A percentile compares a stretch with the other conserved stretches of the same genome.
Evolutionary conservation across 2,329 filamentous ascomycete species (phyloP).

Genomic region (Pseudogymnoascus sp.): DNA sequence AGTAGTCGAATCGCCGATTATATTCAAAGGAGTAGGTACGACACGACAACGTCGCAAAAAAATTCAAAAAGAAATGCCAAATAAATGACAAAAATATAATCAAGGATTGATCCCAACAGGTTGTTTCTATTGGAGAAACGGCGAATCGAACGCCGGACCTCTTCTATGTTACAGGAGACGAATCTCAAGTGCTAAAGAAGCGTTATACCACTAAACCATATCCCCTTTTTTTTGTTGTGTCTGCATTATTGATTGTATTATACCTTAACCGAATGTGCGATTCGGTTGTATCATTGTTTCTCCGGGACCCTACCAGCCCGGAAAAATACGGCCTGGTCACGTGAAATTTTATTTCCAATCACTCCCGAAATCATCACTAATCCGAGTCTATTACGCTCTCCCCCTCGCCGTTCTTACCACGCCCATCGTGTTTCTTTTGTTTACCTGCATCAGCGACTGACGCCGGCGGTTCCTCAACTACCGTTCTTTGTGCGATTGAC

Average conservation of each 20-base stretch:
- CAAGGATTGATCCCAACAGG: conserved; percentile 5
- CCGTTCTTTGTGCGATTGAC: conserved; percentile 1
- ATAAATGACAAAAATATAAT: not conserved
- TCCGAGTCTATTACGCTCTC: not conserved
- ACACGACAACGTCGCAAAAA: not conserved
- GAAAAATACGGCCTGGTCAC: not conserved
- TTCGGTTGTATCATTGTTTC: conserved; percentile 3
- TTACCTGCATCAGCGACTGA: not conserved
- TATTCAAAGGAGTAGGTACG: not conserved
- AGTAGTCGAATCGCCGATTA: not conserved
- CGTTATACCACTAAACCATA: conserved; percentile 7
- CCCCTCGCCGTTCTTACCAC: not conserved
- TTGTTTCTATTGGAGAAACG: conserved; percentile 6
- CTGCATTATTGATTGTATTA: not conserved
- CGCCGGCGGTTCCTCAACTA: not conserved
- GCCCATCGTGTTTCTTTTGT: conserved; percentile 2
- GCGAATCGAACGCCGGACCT: conserved; percentile 6
- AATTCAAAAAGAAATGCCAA: not conserved
- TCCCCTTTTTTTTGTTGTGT: conserved; percentile 1
- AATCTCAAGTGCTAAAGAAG: conserved; percentile 5
- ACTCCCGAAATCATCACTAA: conserved; percentile 6
- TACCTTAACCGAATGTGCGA: not conserved
- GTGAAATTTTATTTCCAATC: conserved; percentile 4
- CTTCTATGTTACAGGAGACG: conserved; percentile 6
- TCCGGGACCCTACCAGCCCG: not conserved